Evolutionary conservation across 371 early-diverging fungal species (phyloP).

Genomic region (Fennellomyces sp.): DNA sequence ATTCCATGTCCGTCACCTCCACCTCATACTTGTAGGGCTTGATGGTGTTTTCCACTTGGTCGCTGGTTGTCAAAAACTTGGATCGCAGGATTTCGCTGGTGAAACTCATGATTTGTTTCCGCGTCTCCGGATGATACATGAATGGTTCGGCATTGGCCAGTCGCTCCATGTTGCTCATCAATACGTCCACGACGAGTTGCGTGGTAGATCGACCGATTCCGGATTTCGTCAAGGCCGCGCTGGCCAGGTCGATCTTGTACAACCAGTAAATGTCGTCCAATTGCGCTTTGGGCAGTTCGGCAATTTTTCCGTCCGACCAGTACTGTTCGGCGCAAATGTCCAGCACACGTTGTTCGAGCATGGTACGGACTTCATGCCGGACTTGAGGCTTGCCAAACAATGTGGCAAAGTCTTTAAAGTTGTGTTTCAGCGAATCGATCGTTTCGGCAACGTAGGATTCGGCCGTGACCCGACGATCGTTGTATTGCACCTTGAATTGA

Average conservation of each 20-base stretch:
- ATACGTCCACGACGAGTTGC: constrained; percentile 87
- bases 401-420: constrained; percentile 88
- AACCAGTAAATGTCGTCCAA: constrained; percentile 78
- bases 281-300: constrained; percentile 62
- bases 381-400: constrained; percentile 93
- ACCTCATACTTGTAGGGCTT: constrained; percentile 98
- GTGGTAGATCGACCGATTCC: constrained; percentile 93
- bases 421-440: constrained; percentile 90
- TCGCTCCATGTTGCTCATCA: constrained; percentile 82
- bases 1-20: constrained; percentile 90
- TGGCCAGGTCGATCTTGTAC: constrained; percentile 79
- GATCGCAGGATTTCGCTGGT: constrained; percentile 81
- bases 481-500: constrained; percentile 98
- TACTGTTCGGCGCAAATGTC: constrained; percentile 93
- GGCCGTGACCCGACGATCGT: constrained; percentile 90
- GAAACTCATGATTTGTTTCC: constrained; percentile 80
- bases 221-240: constrained; percentile 88
- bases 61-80: constrained; percentile 87
- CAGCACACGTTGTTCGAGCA: constrained; percentile 88
- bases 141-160: constrained; percentile 85
- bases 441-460: constrained; percentile 96
- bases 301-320: constrained; percentile 83
- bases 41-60: constrained; percentile 98
- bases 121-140: constrained; percentile 82
- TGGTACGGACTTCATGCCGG: constrained; percentile 81